Conservation (phyloP, 2,329 filamentous ascomycete species). For the Apiospora marii region DNA sequence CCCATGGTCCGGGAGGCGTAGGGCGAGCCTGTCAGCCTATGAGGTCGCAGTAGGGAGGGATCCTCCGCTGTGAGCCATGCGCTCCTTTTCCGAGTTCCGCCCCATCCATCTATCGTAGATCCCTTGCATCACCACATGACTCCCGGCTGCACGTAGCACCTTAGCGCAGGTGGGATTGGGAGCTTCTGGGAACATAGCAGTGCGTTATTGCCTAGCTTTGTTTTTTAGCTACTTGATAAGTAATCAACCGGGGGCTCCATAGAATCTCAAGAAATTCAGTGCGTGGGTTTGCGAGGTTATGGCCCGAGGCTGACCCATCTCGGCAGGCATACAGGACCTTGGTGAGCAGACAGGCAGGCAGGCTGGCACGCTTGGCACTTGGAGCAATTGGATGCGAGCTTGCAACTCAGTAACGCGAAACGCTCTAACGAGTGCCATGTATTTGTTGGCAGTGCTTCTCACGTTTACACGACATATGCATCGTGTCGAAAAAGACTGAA, state of each 20-base stretch:
- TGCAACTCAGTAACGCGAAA: not conserved
- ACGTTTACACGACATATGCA: not conserved
- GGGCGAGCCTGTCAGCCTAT: not conserved
- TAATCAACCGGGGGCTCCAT: not conserved
- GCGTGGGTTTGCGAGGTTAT: not conserved
- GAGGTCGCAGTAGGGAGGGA: too few species aligned
- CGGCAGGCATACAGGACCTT: not conserved
- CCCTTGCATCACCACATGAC: conserved; percentile 7
- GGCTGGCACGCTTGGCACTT: too few species aligned
- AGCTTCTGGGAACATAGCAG: not conserved
- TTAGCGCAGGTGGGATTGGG: not conserved
- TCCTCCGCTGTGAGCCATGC: not conserved
- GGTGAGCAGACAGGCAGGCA: not conserved
- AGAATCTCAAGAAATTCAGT: too few species aligned
- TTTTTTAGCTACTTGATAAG: not conserved
- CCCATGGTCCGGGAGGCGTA: not conserved
- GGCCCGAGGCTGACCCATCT: not conserved
- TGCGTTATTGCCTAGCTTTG: not conserved
- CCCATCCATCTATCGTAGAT: not conserved
- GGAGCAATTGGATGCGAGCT: not conserved
- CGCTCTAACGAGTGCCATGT: not conserved
- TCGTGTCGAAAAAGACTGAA: not conserved
- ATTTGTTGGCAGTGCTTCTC: not conserved
- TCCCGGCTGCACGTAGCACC: not conserved
- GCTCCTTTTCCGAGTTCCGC: not conserved